Evolutionary conservation across 169 alveolate species (phyloP).

Genomic region (Eimeria maxima): DNA sequence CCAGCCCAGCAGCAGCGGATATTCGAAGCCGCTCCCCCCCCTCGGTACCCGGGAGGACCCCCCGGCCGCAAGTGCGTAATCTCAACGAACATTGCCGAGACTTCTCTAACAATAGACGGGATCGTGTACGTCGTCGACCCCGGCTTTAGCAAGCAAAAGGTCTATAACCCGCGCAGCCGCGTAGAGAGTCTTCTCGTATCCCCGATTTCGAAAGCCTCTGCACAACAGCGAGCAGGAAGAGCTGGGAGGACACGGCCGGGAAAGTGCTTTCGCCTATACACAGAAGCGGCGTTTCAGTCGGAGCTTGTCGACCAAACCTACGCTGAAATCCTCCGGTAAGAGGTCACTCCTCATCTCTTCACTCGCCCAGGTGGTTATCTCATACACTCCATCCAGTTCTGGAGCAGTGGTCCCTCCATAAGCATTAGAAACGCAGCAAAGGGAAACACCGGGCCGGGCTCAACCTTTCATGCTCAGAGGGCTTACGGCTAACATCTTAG

Average conservation of each 20-base stretch:
- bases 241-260: conserved; percentile 99
- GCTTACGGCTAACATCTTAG: not conserved
- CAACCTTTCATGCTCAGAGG: no score
- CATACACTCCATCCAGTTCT: no score
- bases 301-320: conserved; percentile 97
- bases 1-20: conserved; percentile 97
- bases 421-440: no score
- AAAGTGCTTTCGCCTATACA: conserved; percentile 98
- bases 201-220: conserved; percentile 99
- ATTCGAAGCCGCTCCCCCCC: conserved; percentile 98
- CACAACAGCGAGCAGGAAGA: conserved; percentile 99
- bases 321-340: conserved; percentile 97
- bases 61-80: conserved; percentile 95
- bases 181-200: conserved; percentile 98
- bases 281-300: conserved; percentile 96
- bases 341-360: not conserved
- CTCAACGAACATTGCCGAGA: conserved; percentile 99
- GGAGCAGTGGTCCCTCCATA: no score
- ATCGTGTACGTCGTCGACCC: conserved; percentile 99
- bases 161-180: conserved; percentile 99
- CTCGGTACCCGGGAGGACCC: conserved; percentile 94
- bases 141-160: conserved; percentile 99
- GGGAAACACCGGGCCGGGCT: no score
- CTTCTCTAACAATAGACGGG: conserved; percentile 99
- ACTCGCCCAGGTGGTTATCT: no score